A percentile compares a stretch with the other conserved stretches of the same genome.
Evolutionary conservation across 2,329 filamentous ascomycete species (phyloP).

Genomic region (Colletotrichum scovillei): DNA sequence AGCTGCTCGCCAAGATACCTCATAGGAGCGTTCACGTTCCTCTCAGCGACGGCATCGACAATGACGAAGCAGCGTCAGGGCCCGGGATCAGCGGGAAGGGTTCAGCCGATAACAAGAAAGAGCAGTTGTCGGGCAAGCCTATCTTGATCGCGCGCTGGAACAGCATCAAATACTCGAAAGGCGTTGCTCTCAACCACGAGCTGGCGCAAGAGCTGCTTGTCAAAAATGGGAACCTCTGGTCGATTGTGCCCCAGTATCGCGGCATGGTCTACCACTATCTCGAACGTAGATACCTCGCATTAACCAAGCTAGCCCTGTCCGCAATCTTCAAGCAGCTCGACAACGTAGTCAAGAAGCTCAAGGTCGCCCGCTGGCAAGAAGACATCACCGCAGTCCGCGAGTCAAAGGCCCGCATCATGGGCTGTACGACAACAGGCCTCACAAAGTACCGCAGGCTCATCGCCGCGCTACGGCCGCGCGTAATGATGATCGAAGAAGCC

Average conservation of each 20-base stretch:
- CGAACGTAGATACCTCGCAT: slow-evolving; percentile 63
- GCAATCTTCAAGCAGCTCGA: slow-evolving; percentile 61
- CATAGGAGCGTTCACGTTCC: slow-evolving; percentile 7
- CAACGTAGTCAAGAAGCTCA: slow-evolving; percentile 61
- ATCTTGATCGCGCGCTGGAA: slow-evolving; percentile 36
- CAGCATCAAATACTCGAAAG: background rate
- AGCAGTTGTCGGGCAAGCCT: slow-evolving; percentile 69
- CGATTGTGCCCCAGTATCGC: slow-evolving; percentile 65
- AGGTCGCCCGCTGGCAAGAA: slow-evolving; percentile 67
- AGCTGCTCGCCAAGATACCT: background rate
- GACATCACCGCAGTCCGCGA: slow-evolving; percentile 58
- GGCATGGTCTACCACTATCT: slow-evolving; percentile 76
- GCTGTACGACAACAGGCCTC: slow-evolving; percentile 81
- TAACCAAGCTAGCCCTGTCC: slow-evolving; percentile 59
- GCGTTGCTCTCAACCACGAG: background rate
- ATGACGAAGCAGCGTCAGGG: background rate
- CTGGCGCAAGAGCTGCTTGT: slow-evolving; percentile 32
- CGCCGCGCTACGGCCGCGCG: slow-evolving; percentile 71
- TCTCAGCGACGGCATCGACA: background rate
- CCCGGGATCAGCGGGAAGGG: background rate
- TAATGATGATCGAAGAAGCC: slow-evolving; percentile 83
- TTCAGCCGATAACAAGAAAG: slow-evolving; percentile 27
- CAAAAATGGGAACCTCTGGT: slow-evolving; percentile 65
- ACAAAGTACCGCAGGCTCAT: slow-evolving; percentile 83
- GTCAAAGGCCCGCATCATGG: slow-evolving; percentile 63